Base-by-base conservation (phyloP, 495 filamentous ascomycete species). In the Hypoxylon fuscum region DNA sequence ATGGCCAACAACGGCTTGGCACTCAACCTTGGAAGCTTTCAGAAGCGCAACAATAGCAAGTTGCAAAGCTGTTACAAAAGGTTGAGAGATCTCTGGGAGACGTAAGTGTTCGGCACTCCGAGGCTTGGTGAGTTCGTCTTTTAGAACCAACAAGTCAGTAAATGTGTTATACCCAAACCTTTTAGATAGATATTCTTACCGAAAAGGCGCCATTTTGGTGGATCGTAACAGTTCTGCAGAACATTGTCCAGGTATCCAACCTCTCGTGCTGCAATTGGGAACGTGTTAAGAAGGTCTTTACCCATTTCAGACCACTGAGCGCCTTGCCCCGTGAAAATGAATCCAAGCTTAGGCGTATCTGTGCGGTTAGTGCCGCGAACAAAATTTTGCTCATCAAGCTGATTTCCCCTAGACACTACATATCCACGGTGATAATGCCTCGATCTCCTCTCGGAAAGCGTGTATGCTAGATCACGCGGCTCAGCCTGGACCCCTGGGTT, bases 1-100 rank as follows among this genome's bases (percentile, higher is more conserved):
- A 32, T 80, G 77, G 3, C 77, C 76, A 7, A 68, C 64, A 1
- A 71, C 71, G 5, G 68, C 68, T 7, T 47, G 47, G 0, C 80
- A 78, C 1, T 43, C 35, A 5, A 87, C 70, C 22, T 73, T 74
- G 76, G 75, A 82, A 5, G 65, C 70, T 3, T 45, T 34, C 1
- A 87, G 68, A 0, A 87, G 59, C 5, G 77, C 73, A 0, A 85
- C 74, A 7, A 87, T 34, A 0, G 76, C 76, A 5, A 82, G 57
- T 48, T 83, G 79, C 7, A 82, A 25, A n/a, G 72, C 73, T 0
- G 77, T 79, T 21, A 69, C 80, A 22, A 74, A 25, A 12, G 78
- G 64, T 44, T 81, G 79, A 0, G 74, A 70, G 15, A 74, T 58
- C 49, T 65, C 22, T 0, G 77, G 65, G 5, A 69, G 15, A 7